Base-by-base conservation (phyloP, 345 rosid species). In the Bruguiera gymnorhiza region DNA sequence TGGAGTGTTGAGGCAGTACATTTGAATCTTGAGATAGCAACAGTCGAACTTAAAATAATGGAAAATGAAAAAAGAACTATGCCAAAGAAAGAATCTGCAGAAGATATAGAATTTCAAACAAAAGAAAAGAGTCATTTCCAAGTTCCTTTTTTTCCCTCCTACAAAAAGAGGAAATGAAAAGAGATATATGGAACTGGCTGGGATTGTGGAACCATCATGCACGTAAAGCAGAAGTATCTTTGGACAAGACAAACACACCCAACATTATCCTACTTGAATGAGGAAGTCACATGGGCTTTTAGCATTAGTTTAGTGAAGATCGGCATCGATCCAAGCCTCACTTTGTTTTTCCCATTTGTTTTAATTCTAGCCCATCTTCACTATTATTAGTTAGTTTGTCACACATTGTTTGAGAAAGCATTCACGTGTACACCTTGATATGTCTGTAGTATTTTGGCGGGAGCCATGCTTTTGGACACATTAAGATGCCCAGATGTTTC, bases 131-230 rank as follows among this genome's bases (percentile, higher is more conserved):
- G 37, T 64, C 56, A 19, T 29, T 71, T 70, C 21, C 6, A 19
- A 32, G 59, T 63, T 7, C 23, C 29, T 20, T 27, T 43, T 63
- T 43, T 43, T 11, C 18, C 3, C 1, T 36, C 23, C 7, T 2
- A 1, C 9, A 56, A 21, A 24, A 23, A 10, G 43, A 73, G 39
- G 59, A 54, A n/a, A 60, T 60, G 58, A 73, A 55, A 69, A 77
- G 5, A 43, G 16, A 15, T 13, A 3, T 18, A 13, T 43, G 18
- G 13, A 43, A 13, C 18, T 13, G 16, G 50, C 50, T 43, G 74
- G 68, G 79, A 58, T 27, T 69, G 78, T 79, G 85, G 80, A 34
- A 81, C 87, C 79, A 73, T 60, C 82, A 75, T 76, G 83, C 83
- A 74, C 54, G 76, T 74, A 76, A 83, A 79, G 87, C 65, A 60